A percentile compares a stretch with the other conserved stretches of the same genome.
Evolutionary conservation across 345 rosid species (phyloP).

Genomic region (Pugionium dolabratum): DNA sequence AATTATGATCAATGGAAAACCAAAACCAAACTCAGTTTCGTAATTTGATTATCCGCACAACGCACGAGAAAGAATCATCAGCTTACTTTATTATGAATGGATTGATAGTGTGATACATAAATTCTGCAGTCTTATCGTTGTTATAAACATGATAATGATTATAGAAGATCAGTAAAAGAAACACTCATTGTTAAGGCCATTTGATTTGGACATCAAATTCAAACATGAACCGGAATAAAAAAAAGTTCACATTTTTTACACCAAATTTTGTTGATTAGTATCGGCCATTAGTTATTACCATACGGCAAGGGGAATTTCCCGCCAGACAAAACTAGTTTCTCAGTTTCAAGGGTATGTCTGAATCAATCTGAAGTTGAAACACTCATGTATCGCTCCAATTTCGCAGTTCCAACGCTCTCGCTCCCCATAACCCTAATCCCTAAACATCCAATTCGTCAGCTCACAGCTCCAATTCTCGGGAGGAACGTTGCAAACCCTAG

Average conservation of each 20-base stretch:
- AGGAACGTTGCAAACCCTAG: constrained; percentile 31
- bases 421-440: constrained; percentile 29
- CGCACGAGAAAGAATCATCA: neutral
- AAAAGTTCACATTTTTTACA: no score
- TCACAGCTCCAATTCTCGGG: constrained; percentile 3
- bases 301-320: constrained; percentile 3
- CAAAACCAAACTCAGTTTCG: constrained; percentile 7
- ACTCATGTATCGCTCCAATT: constrained; percentile 49
- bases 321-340: constrained; percentile 1
- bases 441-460: constrained; percentile 31
- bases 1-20: constrained; percentile 21
- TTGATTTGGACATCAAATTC: no score
- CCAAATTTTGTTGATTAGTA: no score
- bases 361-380: constrained; percentile 20
- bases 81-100: neutral
- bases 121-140: neutral
- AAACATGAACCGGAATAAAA: no score
- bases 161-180: neutral
- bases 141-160: neutral
- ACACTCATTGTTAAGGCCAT: no score
- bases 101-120: neutral
- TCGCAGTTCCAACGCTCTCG: constrained; percentile 40
- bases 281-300: no score
- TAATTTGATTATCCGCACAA: constrained; percentile 13
- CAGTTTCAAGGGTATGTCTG: constrained; percentile 11